Base-by-base conservation (phyloP, 73 alveolate genomes). In the Uronychia binucleata region DNA sequence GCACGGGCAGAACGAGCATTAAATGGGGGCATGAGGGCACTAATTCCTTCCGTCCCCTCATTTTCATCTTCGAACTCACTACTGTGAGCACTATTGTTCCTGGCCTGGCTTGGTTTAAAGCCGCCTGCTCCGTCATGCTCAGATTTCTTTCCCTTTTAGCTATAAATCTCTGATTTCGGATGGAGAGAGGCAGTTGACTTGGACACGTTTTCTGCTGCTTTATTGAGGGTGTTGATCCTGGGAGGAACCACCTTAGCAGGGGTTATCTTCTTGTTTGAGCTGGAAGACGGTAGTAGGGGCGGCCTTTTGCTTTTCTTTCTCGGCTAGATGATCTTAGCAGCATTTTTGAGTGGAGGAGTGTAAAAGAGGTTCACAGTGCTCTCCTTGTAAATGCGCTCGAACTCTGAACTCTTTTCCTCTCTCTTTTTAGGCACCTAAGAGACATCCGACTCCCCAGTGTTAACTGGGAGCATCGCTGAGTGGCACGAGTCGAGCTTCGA, bases 361-460 rank as follows among this genome's bases (percentile, higher is more conserved):
- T 75, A 83, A 1, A 34, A 34, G 28, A 83, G 58, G 31, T 85
- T 85, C 30, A 77, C 91, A 46, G 91, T 77, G 76, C 91, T 85
- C 57, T 85, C 77, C 76, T 85, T 85, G 33, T 77, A 85, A 25
- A 85, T 77, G 27, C 77, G 75, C 26, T 85, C 91, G 29, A 85
- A 85, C 32, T 85, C 91, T 11, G 67, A 46, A 46, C n/a, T 46
- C 19, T 46, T 46, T 19, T 46, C n/a, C 19, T 46, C 67, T 46
- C 19, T 46, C 19, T 5, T 19, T 11, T 46, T 5, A 46, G 67
- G 67, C 67, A 46, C 67, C 67, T 46, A 46, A 46, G 5, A 46
- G 67, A 11, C n/a, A 46, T 46, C 19, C 19, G 67, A 19, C 19
- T 11, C 67, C 19, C 67, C 19, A 46, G 5, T 46, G 19, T 46